Evolutionary conservation across 2,329 filamentous ascomycete genomes (phyloP).

Genomic region (Colletotrichum ledebouriae): DNA sequence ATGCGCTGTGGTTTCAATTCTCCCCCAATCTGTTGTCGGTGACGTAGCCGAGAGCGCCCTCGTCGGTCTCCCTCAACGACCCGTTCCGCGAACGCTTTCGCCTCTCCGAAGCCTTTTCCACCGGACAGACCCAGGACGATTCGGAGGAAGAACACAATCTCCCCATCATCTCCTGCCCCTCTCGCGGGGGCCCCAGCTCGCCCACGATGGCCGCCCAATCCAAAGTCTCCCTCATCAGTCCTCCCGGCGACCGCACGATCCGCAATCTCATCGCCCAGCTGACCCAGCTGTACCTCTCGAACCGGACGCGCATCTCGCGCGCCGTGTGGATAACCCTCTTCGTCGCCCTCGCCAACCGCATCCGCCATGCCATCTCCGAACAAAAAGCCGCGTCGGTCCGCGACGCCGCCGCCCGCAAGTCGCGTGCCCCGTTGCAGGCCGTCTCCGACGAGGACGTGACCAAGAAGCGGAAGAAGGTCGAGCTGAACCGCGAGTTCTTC

Average conservation of each 20-base stretch:
- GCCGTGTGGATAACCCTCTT: conserved; percentile 87
- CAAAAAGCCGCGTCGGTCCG: conserved; percentile 87
- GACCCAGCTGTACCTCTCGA: conserved; percentile 79
- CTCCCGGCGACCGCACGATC: conserved; percentile 71
- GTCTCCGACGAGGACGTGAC: conserved; percentile 57
- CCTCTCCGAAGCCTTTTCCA: not conserved
- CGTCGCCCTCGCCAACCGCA: conserved; percentile 84
- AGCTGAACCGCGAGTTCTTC: conserved; percentile 87
- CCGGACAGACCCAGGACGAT: not conserved
- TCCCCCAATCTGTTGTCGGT: conserved; percentile 13
- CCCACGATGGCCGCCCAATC: conserved; percentile 79
- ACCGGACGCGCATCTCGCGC: conserved; percentile 86
- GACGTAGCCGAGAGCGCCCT: conserved; percentile 29
- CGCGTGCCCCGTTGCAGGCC: conserved; percentile 59
- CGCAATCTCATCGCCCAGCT: conserved; percentile 75
- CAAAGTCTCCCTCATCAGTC: conserved; percentile 70
- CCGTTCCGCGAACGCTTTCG: not conserved
- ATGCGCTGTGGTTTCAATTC: conserved; percentile 24
- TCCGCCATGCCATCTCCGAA: conserved; percentile 91
- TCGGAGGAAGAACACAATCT: not conserved
- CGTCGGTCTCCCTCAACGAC: not conserved
- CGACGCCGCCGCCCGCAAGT: conserved; percentile 69
- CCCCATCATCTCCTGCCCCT: not conserved
- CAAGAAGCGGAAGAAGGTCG: conserved; percentile 80
- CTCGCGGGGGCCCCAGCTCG: conserved; percentile 15